Evolutionary conservation across 164 flowering plant genomes (phyloP), one percentile per base, ranked within the genome.

Genomic region (Pachysandra terminalis): DNA sequence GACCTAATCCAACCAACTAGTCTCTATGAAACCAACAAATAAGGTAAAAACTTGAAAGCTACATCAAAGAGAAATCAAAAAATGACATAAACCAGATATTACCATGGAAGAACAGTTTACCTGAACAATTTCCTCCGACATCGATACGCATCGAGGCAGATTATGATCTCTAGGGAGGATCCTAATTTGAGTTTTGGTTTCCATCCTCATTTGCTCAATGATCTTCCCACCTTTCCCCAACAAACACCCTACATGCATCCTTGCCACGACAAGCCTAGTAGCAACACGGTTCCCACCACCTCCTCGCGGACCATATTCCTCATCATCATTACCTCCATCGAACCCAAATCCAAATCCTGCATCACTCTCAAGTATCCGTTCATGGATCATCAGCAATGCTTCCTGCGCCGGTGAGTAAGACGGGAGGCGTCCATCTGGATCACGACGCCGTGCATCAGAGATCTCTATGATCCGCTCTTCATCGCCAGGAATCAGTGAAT

Each of bases 201-300:
- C 98, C 5, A 81, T 70, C 79, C 98, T 88, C 99, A 93, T 93
- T 73, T 91, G 97, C 83, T 96, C 98, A 68, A 96, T 90, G 26
- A 96, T 96, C 84, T 90, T 96, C 77, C 99, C 99, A 41, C 92
- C 99, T 71, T 93, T 96, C 69, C 99, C 99, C 73, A 96, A 68
- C 81, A 96, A 83, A 71, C 90, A 82, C 59, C 99, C 99, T 0
- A 96, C 99, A 68, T 93, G 96, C 80, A 86, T 78, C 71, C 90
- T 77, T 23, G 95, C 85, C 65, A 96, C 99, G 63, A 96, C 95
- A 64, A 96, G 76, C 81, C 99, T 85, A 54, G 99, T 86, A 9
- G 81, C 88, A 61, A 86, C 88, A 19, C 92, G 74, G 14, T 68
- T 72, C 9, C 74, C 79, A 24, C 75, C 71, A 1, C 85, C 82